Conservation (phyloP, 73 alveolate genomes). For the Stentor coeruleus region DNA sequence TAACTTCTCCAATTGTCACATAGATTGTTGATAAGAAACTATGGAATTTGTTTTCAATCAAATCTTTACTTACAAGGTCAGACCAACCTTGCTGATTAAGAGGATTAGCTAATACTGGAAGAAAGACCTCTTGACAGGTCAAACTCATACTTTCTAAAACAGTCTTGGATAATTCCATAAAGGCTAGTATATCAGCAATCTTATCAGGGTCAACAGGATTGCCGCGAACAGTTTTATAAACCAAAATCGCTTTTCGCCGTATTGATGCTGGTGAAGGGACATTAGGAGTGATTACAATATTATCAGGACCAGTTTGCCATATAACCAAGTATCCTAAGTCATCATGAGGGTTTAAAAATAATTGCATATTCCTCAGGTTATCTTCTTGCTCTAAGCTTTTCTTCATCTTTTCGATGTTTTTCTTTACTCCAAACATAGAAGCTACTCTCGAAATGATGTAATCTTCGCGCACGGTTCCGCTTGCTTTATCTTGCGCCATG, state of each 20-base stretch:
- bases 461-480: background rate
- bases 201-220: background rate
- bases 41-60: slow-evolving; percentile 90
- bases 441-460: background rate
- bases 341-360: slow-evolving; percentile 1
- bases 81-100: slow-evolving; percentile 98
- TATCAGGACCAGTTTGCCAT: background rate
- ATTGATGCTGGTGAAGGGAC: background rate
- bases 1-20: slow-evolving; percentile 98
- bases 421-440: background rate
- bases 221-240: slow-evolving; percentile 20
- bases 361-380: background rate
- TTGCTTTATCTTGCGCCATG: background rate
- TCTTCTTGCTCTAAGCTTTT: slow-evolving; percentile 12
- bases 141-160: slow-evolving; percentile 20
- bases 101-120: slow-evolving; percentile 89
- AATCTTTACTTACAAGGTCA: slow-evolving; percentile 98
- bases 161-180: slow-evolving; percentile 26
- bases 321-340: slow-evolving; percentile 14
- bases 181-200: background rate
- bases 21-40: slow-evolving; percentile 97
- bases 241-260: background rate
- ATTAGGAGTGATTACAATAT: background rate
- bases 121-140: slow-evolving; percentile 46
- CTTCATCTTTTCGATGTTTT: background rate